Evolutionary conservation across 2,329 filamentous ascomycete species (phyloP), one percentile per base, ranked within the genome.

Genomic region (Alternaria hordeiaustralica): DNA sequence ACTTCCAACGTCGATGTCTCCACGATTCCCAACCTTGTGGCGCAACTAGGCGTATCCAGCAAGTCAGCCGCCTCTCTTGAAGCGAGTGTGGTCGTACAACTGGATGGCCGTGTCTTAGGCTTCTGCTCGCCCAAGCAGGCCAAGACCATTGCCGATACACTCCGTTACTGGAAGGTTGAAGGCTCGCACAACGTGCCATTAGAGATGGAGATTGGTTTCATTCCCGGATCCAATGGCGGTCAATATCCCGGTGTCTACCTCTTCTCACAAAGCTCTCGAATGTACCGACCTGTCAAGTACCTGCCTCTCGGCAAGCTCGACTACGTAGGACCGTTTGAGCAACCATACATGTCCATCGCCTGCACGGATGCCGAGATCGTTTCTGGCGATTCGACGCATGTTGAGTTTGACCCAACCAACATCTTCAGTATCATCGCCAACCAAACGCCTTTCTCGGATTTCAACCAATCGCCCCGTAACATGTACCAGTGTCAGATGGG

Each of bases 381-480:
- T 26, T 92, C 93, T n/a, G 93, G 93, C 53, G 87, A 94, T 74
- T 94, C 93, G 5, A 97, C 94, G 0, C 96, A 99, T 77, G 94
- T 98, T 47, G 96, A 99, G 80, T 92, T 92, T 74, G 91, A 94
- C 61, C 94, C 96, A 2, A 99, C 96, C 30, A 96, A 98, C 81
- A 98, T 99, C 69, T 88, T 99, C 25, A 98, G 95, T 8, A 98
- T 99, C 69, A 87, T 99, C 55, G 96, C 96, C 74, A 98, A 98
- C 82, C 97, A 97, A 91, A 99, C 96, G 0, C 96, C 96, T 4
- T 99, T 99, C 82, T 97, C 95, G 50, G 93, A 99, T 79, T 97
- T 97, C 83, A 99, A 99, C 82, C 96, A 99, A 81, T 97, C 94
- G 13, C 96, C 96, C 2, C 87, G 96, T 87, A 99, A 99, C 82